Evolutionary conservation across 352 stramenopile genomes (phyloP).

Genomic region (Phytopythium mirpurense): DNA sequence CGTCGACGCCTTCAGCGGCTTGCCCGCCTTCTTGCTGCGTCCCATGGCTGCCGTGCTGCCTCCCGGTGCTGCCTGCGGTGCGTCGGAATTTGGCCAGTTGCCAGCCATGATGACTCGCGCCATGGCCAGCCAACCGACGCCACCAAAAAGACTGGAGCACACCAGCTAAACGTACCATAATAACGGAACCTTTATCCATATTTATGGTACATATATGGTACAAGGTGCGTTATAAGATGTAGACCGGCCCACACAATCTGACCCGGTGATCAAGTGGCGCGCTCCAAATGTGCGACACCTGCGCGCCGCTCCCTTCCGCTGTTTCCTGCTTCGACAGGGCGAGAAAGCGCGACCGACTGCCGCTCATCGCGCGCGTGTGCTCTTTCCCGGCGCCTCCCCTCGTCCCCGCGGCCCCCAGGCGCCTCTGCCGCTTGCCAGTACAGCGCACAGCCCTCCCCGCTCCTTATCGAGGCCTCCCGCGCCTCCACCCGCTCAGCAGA

Average conservation of each 20-base stretch:
- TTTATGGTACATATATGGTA: background rate
- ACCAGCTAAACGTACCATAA: background rate
- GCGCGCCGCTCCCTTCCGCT: background rate
- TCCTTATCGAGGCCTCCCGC: background rate
- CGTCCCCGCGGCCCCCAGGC: background rate
- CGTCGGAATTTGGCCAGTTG: slow-evolving; percentile 8
- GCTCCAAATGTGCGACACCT: background rate
- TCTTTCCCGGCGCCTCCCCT: background rate
- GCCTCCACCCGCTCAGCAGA: background rate
- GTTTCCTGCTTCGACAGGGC: background rate
- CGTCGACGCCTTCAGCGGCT: slow-evolving; percentile 36
- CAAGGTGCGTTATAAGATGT: background rate
- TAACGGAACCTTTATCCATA: background rate
- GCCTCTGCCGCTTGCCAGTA: too few relatives aligned
- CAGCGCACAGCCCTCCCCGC: too few relatives aligned
- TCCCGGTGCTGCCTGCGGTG: background rate
- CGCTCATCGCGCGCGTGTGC: background rate
- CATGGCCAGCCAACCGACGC: slow-evolving; percentile 8
- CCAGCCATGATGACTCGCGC: background rate
- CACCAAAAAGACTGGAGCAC: background rate
- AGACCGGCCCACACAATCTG: background rate
- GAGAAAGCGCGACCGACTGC: background rate
- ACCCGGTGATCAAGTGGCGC: too few relatives aligned
- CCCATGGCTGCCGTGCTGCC: slow-evolving; percentile 17
- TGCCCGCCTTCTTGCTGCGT: slow-evolving; percentile 27